Conservation (phyloP, 176 grass and related monocot species). For the Oropetium thomaeum region DNA sequence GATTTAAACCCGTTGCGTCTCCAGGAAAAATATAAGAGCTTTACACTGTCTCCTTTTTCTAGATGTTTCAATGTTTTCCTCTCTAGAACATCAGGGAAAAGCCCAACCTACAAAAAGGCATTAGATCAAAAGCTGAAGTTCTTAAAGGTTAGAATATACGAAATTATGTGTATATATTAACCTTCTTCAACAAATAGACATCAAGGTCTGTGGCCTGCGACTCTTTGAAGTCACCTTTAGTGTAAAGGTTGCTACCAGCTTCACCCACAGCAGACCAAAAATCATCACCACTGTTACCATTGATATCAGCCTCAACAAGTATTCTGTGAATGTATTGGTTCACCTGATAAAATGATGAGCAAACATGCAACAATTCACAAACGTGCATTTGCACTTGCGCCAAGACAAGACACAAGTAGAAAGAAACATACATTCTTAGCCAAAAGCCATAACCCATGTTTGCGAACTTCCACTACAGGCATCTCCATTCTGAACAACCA, state of each 20-base stretch:
- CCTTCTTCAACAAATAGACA: constrained; percentile 89
- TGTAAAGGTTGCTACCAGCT: constrained; percentile 70
- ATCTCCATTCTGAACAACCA: constrained; percentile 84
- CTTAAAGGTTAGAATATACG: constrained; percentile 14
- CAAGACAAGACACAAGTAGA: not conserved
- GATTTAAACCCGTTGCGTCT: not conserved
- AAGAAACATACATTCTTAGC: constrained; percentile 76
- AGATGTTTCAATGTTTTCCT: constrained; percentile 73
- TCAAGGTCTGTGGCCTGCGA: constrained; percentile 57
- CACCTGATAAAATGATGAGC: constrained; percentile 53
- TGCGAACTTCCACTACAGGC: constrained; percentile 84
- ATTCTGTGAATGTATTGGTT: constrained; percentile 85
- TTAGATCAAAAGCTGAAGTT: constrained; percentile 33
- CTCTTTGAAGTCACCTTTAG: constrained; percentile 69
- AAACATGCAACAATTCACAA: not conserved
- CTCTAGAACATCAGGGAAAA: constrained; percentile 92
- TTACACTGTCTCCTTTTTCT: constrained; percentile 79
- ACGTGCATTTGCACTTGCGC: not conserved
- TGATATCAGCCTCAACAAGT: constrained; percentile 79
- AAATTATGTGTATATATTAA: constrained; percentile 28
- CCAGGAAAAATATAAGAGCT: constrained; percentile 1
- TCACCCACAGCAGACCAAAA: constrained; percentile 71
- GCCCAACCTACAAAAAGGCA: constrained; percentile 76
- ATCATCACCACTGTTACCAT: constrained; percentile 39
- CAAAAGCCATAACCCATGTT: constrained; percentile 86